Evolutionary conservation across 2,329 filamentous ascomycete species (phyloP), one percentile per base, ranked within the genome.

Genomic region (Aspergillus fructus): DNA sequence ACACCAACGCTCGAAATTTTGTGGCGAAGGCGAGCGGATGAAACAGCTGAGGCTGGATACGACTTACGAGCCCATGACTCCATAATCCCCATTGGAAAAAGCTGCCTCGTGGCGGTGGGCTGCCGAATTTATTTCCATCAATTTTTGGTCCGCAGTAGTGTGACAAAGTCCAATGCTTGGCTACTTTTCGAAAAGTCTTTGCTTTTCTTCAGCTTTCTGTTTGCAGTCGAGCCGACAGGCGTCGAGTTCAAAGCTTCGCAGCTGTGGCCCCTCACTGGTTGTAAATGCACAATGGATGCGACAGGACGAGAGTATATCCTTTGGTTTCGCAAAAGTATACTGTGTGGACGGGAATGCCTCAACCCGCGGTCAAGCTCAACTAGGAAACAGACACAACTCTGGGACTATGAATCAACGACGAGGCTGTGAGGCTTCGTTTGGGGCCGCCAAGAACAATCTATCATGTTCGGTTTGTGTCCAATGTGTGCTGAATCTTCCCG

Each of bases 51-150:
- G 46, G 46, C 30, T 37, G 30, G 46, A 37, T 24, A 37, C 24
- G 24, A 24, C 24, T 7, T 7, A 24, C 17, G 30, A 11, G 30
- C 13, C 19, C 27, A 13, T 11, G 15, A 49, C 11, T 49, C 33
- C 46, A 47, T 30, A 30, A 30, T 30, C 49, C 58, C 55, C 64
- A 64, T 30, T 30, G 27, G 8, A 30, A 56, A 62, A 63, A 37
- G 59, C 60, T 59, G 62, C 67, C 67, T 69, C 68, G 66, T 69
- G 67, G 67, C 66, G 41, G 58, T 62, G 61, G 60, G 24, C 58
- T 52, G 34, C 49, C 49, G 41, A 48, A 41, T 42, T 41, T 45
- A 13, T 21, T 24, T 23, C 37, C 30, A 19, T 47, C 27, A 43
- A 19, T 42, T 37, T 50, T 49, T 34, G 13, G 39, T 45, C 39